phyloP scores from a whole-genome alignment of 495 filamentous ascomycete genomes.

The Penicillium riverlandense region DNA sequence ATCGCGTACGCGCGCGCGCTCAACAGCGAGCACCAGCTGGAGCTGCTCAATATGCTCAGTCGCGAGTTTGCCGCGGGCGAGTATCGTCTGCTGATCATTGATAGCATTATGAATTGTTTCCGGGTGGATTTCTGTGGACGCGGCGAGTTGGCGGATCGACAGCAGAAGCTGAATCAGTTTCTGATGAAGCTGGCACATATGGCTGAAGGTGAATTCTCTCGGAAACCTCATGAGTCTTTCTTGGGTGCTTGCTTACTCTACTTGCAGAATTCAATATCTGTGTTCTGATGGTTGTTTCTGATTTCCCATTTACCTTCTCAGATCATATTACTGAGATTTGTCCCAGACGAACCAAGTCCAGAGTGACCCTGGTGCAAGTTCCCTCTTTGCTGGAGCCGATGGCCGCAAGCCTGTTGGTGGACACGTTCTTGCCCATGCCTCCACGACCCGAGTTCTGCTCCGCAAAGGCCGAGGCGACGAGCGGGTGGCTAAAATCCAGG shows the following conservation, averaged over 20 bases:
- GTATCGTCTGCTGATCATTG: constrained; percentile 67
- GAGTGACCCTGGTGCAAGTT: constrained; percentile 71
- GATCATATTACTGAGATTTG: background rate
- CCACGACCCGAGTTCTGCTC: constrained; percentile 64
- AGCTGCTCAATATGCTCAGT: constrained; percentile 60
- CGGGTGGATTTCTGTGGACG: constrained; percentile 69
- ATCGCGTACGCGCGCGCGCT: constrained; percentile 65
- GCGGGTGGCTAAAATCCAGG: constrained; percentile 72
- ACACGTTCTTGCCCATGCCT: constrained; percentile 75
- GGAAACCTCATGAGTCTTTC: background rate
- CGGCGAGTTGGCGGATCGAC: constrained; percentile 68
- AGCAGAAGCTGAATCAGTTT: constrained; percentile 70
- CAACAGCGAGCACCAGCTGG: constrained; percentile 72
- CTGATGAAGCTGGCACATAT: constrained; percentile 63
- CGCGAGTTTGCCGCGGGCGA: constrained; percentile 60
- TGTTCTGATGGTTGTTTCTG: constrained; percentile 55
- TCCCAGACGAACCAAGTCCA: constrained; percentile 72
- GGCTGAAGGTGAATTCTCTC: constrained; percentile 51
- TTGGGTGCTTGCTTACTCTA: background rate
- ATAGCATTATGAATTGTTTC: constrained; percentile 76
- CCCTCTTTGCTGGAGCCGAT: constrained; percentile 73
- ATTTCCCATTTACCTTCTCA: background rate
- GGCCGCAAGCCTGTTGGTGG: constrained; percentile 70
- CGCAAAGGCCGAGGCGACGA: constrained; percentile 75
- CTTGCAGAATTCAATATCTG: constrained; percentile 66